Evolutionary conservation across 2,329 filamentous ascomycete genomes (phyloP).

Genomic region (Cladosporium velox): DNA sequence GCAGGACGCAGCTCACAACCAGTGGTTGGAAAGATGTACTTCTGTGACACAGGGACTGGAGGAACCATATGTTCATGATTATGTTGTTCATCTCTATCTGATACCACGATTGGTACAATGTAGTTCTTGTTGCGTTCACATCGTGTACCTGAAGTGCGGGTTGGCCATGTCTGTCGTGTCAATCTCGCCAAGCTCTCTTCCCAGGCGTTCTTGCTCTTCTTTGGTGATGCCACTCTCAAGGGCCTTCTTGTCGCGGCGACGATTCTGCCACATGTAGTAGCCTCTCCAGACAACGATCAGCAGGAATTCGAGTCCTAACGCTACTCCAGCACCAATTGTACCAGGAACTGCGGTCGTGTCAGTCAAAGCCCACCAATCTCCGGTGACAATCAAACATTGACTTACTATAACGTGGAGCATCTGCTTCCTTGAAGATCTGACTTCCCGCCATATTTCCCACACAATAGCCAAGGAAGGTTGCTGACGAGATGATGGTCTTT

Average conservation of each 20-base stretch:
- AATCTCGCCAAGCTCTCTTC: constrained; percentile 67
- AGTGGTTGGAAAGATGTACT: not conserved
- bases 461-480: constrained; percentile 51
- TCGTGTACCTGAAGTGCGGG: constrained; percentile 33
- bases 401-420: constrained; percentile 46
- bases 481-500: constrained; percentile 48
- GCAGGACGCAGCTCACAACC: not conserved
- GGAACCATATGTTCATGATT: too few species aligned
- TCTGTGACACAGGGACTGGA: too few species aligned
- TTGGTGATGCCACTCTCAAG: constrained; percentile 41
- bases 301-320: constrained; percentile 36
- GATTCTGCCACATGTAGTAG: constrained; percentile 46
- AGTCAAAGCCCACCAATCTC: not conserved
- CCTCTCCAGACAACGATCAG: constrained; percentile 45
- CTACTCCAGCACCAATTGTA: constrained; percentile 44
- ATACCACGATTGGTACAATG: not conserved
- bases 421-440: constrained; percentile 49
- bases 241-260: constrained; percentile 29
- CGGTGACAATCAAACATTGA: not conserved
- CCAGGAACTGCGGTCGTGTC: constrained; percentile 38
- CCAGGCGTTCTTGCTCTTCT: constrained; percentile 64
- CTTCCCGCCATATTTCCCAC: constrained; percentile 52
- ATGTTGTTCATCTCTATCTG: not conserved
- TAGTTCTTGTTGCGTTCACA: too few species aligned
- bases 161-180: constrained; percentile 66